Evolutionary conservation across 305 asterid genomes (phyloP).

Genomic region (Fraxinus floribunda): DNA sequence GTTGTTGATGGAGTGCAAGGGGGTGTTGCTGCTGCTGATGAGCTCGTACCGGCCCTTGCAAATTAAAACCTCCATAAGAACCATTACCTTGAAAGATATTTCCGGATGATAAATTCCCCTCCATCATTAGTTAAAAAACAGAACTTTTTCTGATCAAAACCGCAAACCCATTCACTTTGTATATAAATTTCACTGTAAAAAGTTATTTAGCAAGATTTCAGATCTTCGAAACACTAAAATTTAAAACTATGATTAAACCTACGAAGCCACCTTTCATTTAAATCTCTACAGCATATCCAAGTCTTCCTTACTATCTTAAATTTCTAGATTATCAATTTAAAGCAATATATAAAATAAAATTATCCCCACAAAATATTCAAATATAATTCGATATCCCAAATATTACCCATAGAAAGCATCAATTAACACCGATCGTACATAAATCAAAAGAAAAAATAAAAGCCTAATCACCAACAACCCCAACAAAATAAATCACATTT

Average conservation of each 20-base stretch:
- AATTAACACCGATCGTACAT: slow-evolving; percentile 7
- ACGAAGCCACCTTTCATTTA: background rate
- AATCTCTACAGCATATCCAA: slow-evolving; percentile 5
- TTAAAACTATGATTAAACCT: background rate
- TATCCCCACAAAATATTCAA: background rate
- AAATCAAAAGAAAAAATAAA: slow-evolving; percentile 17
- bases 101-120: slow-evolving; percentile 48
- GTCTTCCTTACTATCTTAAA: slow-evolving; percentile 1
- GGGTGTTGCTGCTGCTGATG: slow-evolving; percentile 52
- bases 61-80: slow-evolving; percentile 56
- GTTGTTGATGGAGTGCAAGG: slow-evolving; percentile 35
- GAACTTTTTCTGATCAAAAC: slow-evolving; percentile 24
- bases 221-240: slow-evolving; percentile 27
- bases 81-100: slow-evolving; percentile 44
- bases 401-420: slow-evolving; percentile 12
- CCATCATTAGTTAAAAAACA: slow-evolving; percentile 33
- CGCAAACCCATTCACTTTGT: slow-evolving; percentile 23
- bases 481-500: background rate
- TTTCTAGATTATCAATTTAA: slow-evolving; percentile 18
- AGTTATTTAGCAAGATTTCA: slow-evolving; percentile 4
- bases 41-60: slow-evolving; percentile 49
- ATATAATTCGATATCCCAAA: background rate
- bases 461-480: background rate
- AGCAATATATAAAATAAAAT: background rate
- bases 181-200: slow-evolving; percentile 5